These are phyloP conservation scores for Cronartium quercuum DNA, from an alignment of 1,284 basidiomycete species.

Conservation along the genomic window DNA sequence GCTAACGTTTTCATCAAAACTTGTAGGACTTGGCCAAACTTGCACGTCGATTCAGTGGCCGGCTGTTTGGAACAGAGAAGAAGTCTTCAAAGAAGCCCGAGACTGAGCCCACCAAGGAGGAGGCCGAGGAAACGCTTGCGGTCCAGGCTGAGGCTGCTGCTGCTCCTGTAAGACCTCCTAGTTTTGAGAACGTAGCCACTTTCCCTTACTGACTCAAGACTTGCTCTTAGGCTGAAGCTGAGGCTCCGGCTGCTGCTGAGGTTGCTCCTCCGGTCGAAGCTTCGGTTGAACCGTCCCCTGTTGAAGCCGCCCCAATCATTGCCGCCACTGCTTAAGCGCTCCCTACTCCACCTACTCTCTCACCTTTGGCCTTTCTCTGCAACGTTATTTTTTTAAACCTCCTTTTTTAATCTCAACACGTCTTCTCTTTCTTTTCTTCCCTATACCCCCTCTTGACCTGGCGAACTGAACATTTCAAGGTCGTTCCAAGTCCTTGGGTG, in stretches of 20 bases:
- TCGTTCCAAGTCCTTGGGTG: too few relatives aligned
- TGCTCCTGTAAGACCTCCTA: neutral
- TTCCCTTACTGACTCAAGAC: neutral
- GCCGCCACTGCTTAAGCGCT: slow-evolving; percentile 23
- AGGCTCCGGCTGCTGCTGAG: neutral
- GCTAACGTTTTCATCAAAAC: neutral
- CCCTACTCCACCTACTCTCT: neutral
- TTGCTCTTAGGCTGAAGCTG: neutral
- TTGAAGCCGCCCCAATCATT: slow-evolving; percentile 23
- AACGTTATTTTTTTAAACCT: neutral
- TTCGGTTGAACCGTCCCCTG: slow-evolving; percentile 10
- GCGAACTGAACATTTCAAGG: too few relatives aligned
- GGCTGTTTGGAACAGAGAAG: slow-evolving; percentile 35
- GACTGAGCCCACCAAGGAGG: slow-evolving; percentile 22
- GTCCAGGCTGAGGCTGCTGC: neutral
- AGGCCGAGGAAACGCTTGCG: neutral
- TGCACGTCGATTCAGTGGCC: slow-evolving; percentile 34
- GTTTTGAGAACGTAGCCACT: too few relatives aligned
- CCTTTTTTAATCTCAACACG: neutral
- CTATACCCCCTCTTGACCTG: too few relatives aligned
- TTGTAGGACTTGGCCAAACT: slow-evolving; percentile 33
- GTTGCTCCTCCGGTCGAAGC: slow-evolving; percentile 3
- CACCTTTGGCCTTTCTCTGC: neutral
- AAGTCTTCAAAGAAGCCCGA: slow-evolving; percentile 17
- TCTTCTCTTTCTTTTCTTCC: neutral